These are phyloP conservation scores for Didymella segeticola DNA, from an alignment of 2,329 filamentous ascomycete species.

Conservation along the genomic window DNA sequence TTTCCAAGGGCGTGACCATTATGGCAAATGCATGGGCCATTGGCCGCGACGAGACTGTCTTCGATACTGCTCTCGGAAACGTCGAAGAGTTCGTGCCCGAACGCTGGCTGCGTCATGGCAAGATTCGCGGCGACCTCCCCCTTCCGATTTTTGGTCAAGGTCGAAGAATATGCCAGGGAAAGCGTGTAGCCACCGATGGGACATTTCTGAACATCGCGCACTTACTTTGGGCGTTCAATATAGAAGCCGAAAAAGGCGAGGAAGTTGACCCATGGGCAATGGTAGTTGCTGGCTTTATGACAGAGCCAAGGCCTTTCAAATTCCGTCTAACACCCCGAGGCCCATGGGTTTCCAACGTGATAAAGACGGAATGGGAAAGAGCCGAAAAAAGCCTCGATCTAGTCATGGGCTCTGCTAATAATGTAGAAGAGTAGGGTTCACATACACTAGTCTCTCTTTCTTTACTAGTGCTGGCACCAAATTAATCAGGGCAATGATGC, in stretches of 20 bases:
- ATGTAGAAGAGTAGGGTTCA: not conserved
- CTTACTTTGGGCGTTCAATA: not conserved
- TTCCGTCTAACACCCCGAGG: not conserved
- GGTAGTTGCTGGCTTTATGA: not conserved
- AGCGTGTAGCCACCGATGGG: not conserved
- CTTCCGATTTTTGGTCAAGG: not conserved
- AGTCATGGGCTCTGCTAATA: not conserved
- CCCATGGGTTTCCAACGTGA: not conserved
- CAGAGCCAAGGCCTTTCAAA: not conserved
- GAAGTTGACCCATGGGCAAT: not conserved
- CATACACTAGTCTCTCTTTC: no score
- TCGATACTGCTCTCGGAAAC: not conserved
- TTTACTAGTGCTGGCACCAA: not conserved
- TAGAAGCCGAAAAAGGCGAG: not conserved
- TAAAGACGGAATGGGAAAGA: not conserved
- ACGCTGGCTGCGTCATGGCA: not conserved
- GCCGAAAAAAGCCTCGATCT: not conserved
- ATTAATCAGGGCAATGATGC: no score
- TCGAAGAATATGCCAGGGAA: not conserved
- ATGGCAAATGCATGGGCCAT: not conserved
- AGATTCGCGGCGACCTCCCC: not conserved
- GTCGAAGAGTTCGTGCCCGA: not conserved
- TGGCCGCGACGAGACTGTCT: not conserved
- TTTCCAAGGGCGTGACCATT: not conserved
- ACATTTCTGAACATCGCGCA: not conserved